Evolutionary conservation across 768 basidiomycete genomes (phyloP), one percentile per base, ranked within the genome.

Genomic region (Crucibulum laeve): DNA sequence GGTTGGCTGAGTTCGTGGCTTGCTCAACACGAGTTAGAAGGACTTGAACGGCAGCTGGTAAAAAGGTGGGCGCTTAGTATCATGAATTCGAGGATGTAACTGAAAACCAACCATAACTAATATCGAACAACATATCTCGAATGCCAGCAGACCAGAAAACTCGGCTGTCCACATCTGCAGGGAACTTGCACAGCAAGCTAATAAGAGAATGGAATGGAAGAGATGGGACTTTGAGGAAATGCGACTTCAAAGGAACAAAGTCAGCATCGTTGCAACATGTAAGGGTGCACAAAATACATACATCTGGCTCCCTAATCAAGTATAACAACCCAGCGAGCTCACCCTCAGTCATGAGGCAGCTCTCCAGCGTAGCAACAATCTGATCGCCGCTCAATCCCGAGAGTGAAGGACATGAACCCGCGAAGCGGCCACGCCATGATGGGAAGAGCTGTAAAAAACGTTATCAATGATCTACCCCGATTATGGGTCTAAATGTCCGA

Each of bases 161-260:
- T 18, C 82, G 73, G 47, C 85, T 85, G 49, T 90, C 87, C 18
- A 77, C 68, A 50, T 90, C 87, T 19, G 73, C 65, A 1, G 89
- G 90, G 63, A 91, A 88, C 63, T 90, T 91, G 51, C 74, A 76
- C 47, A 91, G 57, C 42, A 89, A 72, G 47, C 84, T 84, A 47
- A 82, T 72, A 35, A 92, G 71, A n/a, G 76, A 79, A 58, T 90
- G 79, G 69, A 87, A 91, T 0, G 90, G 90, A 34, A 92, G 71
- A 2, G 78, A 82, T 2, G 88, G 83, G 21, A 86, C 86, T 67
- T 92, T 92, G 53, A 92, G 68, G 69, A 91, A 92, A 58, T 89
- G 90, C 14, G 87, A 83, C 87, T 91, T 52, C 1, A 41, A 37
- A n/a, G 28, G 8, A 45, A 36, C 38, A 13, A 25, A 19, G 7